phyloP scores from a whole-genome alignment of 345 rosid genomes.

The Boechera retrofracta region DNA sequence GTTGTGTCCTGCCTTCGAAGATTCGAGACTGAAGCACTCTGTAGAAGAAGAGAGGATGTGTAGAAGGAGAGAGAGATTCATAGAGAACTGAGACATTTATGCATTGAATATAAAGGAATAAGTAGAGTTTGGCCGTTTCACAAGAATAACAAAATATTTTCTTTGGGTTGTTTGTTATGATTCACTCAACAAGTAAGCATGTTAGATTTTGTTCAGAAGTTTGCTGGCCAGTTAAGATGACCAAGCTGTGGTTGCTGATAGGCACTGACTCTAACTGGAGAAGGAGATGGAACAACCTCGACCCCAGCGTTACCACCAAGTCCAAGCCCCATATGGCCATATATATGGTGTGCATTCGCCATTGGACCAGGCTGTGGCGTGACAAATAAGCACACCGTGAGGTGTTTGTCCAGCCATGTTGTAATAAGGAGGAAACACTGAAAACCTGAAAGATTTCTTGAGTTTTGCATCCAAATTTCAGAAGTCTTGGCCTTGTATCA shows the following conservation, averaged over 20 bases:
- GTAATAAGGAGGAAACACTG: no score
- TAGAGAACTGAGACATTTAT: constrained; percentile 24
- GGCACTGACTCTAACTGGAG: constrained; percentile 77
- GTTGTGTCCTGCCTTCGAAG: constrained; percentile 53
- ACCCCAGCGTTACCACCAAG: constrained; percentile 72
- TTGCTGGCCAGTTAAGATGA: constrained; percentile 83
- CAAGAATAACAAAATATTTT: constrained; percentile 35
- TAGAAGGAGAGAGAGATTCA: neutral
- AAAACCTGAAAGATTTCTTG: no score
- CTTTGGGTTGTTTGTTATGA: constrained; percentile 49
- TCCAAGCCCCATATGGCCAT: constrained; percentile 54
- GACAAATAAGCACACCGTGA: no score
- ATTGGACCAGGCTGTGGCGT: constrained; percentile 63
- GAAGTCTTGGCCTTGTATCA: neutral
- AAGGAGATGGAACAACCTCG: constrained; percentile 67
- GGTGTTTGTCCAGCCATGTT: no score
- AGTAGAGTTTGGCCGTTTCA: constrained; percentile 31
- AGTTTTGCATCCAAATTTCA: no score
- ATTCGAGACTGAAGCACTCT: constrained; percentile 29
- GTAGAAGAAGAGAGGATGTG: constrained; percentile 9
- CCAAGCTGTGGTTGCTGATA: constrained; percentile 91
- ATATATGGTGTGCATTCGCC: constrained; percentile 63
- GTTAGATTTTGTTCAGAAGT: constrained; percentile 68
- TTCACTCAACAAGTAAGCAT: constrained; percentile 44
- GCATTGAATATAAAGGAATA: constrained; percentile 35